Conservation (phyloP, 1,284 basidiomycete species). For the Pulchroboletus neoregius region DNA sequence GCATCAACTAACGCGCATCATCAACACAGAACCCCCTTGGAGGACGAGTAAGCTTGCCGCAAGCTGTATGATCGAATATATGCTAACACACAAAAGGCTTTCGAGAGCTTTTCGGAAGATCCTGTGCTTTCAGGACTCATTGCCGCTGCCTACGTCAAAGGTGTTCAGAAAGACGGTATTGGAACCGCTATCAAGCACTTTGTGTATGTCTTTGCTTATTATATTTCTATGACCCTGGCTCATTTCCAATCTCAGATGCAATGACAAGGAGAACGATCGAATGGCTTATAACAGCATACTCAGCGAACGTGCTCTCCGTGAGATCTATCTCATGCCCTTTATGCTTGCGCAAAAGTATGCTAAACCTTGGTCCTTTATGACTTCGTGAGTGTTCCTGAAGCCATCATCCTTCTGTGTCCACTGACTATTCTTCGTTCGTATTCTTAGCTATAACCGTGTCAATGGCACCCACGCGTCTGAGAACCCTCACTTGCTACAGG, state of each 20-base stretch:
- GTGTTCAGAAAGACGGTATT: constrained; percentile 68
- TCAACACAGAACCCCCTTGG: constrained; percentile 59
- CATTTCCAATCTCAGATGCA: constrained; percentile 39
- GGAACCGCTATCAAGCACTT: constrained; percentile 74
- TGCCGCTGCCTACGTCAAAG: constrained; percentile 69
- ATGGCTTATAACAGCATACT: constrained; percentile 60
- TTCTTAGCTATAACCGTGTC: constrained; percentile 58
- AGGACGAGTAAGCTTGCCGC: constrained; percentile 49
- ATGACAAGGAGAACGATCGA: constrained; percentile 72
- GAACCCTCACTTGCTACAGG: constrained; percentile 55
- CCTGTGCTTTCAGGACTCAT: constrained; percentile 69
- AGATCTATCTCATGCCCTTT: constrained; percentile 81
- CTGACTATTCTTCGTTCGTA: constrained; percentile 3
- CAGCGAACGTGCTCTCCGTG: constrained; percentile 67
- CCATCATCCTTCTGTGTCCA: not conserved
- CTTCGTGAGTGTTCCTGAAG: constrained; percentile 46
- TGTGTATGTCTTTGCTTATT: constrained; percentile 40
- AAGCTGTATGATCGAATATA: not conserved
- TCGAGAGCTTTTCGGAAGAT: constrained; percentile 81
- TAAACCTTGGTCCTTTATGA: constrained; percentile 70
- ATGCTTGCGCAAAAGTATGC: constrained; percentile 76
- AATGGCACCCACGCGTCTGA: constrained; percentile 73
- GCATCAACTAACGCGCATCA: constrained; percentile 2
- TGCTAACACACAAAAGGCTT: constrained; percentile 40
- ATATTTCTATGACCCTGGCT: not conserved